Evolutionary conservation across 139 green algal genomes (phyloP), one percentile per base, ranked within the genome.

Genomic region (Trebouxia sp.): DNA sequence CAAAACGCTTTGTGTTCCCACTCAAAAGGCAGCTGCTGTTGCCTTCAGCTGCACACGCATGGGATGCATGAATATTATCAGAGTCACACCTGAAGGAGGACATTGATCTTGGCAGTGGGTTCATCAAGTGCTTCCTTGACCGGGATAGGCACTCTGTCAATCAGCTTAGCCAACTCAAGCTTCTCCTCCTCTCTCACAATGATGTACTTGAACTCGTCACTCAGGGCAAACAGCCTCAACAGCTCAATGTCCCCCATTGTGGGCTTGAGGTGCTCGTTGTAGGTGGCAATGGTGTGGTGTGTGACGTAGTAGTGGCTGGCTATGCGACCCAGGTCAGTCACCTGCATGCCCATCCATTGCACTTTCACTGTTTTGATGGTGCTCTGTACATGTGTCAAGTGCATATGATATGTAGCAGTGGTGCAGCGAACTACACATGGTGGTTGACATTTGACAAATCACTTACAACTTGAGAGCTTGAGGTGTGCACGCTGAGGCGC

Each of bases 171-270:
- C 78, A 99, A 90, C 92, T 99, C 96, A 78, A 98, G 76, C 91
- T 99, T 99, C 91, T 99, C 96, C 84, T 99, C 96, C 82, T 98
- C 95, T 1, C 96, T 87, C 75, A 99, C 96, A 24, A 93, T 79
- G 83, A 98, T 91, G 47, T 79, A 79, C 45, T 79, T 79, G 72
- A 79, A 79, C 47, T 85, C 82, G 41, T 85, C 82, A 38, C 66
- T 80, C 76, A 85, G 66, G 20, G 76, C 88, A 87, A 99, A 99
- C 28, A 99, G 88, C 56, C 96, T 92, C 81, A 94, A 89, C 79
- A 99, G 92, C 87, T 99, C 96, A 41, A 99, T 99, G 79, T 99
- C 96, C 8, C 91, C 92, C 95, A 99, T 98, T 55, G 92, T 98
- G 22, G 94, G 93, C 88, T 96, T 96, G 28, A 99, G 86, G 91